These are phyloP conservation scores for Candolleomyces aberdarensis DNA, from an alignment of 768 basidiomycete species.

Conservation along the genomic window DNA sequence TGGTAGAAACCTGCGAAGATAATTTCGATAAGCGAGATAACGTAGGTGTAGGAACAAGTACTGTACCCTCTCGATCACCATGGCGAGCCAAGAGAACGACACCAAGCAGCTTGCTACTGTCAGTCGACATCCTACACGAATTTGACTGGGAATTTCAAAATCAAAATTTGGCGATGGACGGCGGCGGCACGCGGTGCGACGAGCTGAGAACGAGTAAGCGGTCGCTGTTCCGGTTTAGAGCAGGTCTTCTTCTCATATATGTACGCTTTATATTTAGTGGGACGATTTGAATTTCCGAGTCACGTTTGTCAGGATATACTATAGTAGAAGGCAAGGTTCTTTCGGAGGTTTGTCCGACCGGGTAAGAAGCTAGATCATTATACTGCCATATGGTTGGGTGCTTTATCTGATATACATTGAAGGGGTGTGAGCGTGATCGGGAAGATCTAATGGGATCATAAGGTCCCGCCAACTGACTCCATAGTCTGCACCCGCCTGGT, in stretches of 20 bases:
- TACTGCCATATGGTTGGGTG: too few species aligned
- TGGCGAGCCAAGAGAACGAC: constrained; percentile 57
- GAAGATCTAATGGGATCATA: constrained; percentile 2
- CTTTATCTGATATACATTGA: not conserved
- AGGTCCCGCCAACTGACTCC: constrained; percentile 22
- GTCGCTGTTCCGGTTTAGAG: too few species aligned
- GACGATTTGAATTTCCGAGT: too few species aligned
- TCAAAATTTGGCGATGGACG: not conserved
- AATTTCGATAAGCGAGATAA: not conserved
- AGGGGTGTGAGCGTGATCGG: not conserved
- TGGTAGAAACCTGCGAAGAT: constrained; percentile 57
- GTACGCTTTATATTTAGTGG: too few species aligned
- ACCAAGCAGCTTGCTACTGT: constrained; percentile 41
- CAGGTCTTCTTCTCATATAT: too few species aligned
- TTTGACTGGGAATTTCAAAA: not conserved
- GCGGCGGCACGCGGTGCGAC: not conserved
- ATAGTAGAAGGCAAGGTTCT: too few species aligned
- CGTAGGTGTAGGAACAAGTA: not conserved
- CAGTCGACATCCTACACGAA: not conserved
- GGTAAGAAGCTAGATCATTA: too few species aligned
- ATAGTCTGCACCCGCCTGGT: constrained; percentile 14
- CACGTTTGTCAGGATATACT: too few species aligned
- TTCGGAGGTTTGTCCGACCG: too few species aligned
- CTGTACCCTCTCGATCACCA: constrained; percentile 51
- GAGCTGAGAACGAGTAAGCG: too few species aligned